Evolutionary conservation across 352 stramenopile genomes (phyloP).

Genomic region (Albugo candida): DNA sequence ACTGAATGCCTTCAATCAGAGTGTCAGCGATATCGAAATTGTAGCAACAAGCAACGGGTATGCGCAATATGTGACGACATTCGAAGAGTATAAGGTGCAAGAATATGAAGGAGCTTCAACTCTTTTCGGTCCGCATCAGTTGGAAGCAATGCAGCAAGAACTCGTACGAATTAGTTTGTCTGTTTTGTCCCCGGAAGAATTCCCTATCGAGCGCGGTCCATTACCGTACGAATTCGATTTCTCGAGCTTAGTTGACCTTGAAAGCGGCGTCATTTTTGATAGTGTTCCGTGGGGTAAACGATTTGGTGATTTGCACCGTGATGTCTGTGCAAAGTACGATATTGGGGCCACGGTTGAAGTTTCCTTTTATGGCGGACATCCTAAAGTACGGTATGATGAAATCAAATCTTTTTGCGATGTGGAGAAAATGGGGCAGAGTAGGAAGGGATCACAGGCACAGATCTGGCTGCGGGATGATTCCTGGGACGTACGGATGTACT

Average conservation of each 20-base stretch:
- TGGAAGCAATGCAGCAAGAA: conserved; percentile 34
- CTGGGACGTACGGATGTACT: conserved; percentile 29
- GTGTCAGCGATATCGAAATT: conserved; percentile 26
- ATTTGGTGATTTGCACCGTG: conserved; percentile 12
- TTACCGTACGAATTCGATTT: conserved; percentile 18
- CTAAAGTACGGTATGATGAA: conserved; percentile 18
- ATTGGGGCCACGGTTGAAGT: conserved; percentile 17
- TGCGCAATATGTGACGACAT: conserved; percentile 38
- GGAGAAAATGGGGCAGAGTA: conserved; percentile 5
- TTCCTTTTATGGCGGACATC: conserved; percentile 24
- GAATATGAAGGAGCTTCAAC: conserved; percentile 57
- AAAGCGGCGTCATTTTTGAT: conserved; percentile 20
- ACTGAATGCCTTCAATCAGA: conserved; percentile 8
- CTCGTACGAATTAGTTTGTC: conserved; percentile 17
- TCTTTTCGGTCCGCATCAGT: conserved; percentile 43
- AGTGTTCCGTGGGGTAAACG: conserved; percentile 6
- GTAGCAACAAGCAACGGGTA: conserved; percentile 34
- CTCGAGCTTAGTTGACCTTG: conserved; percentile 13
- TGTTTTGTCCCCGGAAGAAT: conserved; percentile 7
- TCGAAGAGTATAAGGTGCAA: conserved; percentile 36
- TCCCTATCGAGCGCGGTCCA: conserved; percentile 15
- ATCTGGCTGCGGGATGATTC: conserved; percentile 23
- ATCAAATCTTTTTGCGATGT: conserved; percentile 33
- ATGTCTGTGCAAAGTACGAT: conserved; percentile 12
- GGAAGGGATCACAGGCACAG: conserved; percentile 3